These are phyloP conservation scores for Lathyrus sativus DNA, from an alignment of 306 rosid genomes.

Conservation along the genomic window DNA sequence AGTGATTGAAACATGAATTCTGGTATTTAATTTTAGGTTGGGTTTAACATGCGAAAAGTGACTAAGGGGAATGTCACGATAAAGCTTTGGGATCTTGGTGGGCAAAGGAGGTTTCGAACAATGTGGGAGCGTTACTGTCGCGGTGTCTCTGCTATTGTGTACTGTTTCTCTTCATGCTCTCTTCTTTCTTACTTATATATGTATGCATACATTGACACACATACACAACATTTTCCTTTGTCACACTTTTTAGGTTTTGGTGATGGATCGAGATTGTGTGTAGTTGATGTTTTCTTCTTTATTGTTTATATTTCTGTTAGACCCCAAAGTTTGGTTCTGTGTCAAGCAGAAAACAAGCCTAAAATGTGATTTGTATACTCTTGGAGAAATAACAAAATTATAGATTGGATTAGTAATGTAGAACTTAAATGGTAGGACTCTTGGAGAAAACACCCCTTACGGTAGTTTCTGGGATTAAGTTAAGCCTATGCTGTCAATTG, in stretches of 20 bases:
- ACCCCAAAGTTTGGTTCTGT: not conserved
- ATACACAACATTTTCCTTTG: not conserved
- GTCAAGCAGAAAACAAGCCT: not conserved
- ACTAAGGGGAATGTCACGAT: conserved; percentile 93
- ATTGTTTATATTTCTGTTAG: conserved; percentile 17
- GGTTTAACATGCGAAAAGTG: conserved; percentile 93
- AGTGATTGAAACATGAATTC: conserved; percentile 10
- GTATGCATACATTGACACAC: not conserved
- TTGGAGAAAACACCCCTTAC: not conserved
- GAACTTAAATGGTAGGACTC: not conserved
- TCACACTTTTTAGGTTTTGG: not conserved
- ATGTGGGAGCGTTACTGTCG: conserved; percentile 99
- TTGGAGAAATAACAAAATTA: not conserved
- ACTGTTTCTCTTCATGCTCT: conserved; percentile 42
- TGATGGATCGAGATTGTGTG: conserved; percentile 4
- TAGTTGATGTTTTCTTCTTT: not conserved
- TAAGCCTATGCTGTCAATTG: not conserved
- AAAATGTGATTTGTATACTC: not conserved
- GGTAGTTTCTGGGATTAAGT: not conserved
- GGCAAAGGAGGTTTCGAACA: conserved; percentile 88
- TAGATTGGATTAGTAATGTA: not conserved
- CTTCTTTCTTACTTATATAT: conserved; percentile 19
- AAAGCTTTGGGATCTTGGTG: conserved; percentile 99
- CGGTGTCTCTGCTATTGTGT: conserved; percentile 93
- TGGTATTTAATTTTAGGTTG: conserved; percentile 55